phyloP scores from a whole-genome alignment of 805 yeast species.

The Kodamaea leandrae region DNA sequence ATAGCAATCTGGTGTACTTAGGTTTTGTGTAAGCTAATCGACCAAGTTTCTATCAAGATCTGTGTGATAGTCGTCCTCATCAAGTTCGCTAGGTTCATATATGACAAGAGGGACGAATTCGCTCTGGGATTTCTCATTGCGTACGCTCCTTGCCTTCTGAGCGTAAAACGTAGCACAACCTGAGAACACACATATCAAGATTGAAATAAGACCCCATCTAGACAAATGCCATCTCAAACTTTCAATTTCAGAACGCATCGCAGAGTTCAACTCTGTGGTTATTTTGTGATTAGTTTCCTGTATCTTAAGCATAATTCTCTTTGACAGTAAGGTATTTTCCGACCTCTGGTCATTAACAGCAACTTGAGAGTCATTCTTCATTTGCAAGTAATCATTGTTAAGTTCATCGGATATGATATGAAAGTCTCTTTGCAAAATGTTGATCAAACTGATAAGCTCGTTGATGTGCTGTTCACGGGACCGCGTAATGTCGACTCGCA shows the following conservation, averaged over 20 bases:
- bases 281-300: conserved; percentile 85
- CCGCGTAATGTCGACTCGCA: conserved; percentile 72
- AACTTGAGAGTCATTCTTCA: conserved; percentile 75
- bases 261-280: conserved; percentile 75
- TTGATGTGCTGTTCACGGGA: conserved; percentile 69
- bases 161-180: conserved; percentile 54
- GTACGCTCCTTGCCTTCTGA: conserved; percentile 23
- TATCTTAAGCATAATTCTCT: conserved; percentile 61
- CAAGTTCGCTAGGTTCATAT: conserved; percentile 49
- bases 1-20: not conserved
- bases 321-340: conserved; percentile 75
- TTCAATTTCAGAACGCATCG: conserved; percentile 83
- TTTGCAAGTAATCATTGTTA: conserved; percentile 54
- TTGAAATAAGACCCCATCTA: conserved; percentile 78
- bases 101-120: conserved; percentile 43
- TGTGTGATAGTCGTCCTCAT: conserved; percentile 53
- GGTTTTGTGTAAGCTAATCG: conserved; percentile 5
- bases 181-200: conserved; percentile 60
- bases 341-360: conserved; percentile 83
- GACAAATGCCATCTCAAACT: conserved; percentile 91
- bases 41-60: conserved; percentile 43
- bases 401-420: conserved; percentile 74
- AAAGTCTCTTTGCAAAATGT: conserved; percentile 68
- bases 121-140: conserved; percentile 23
- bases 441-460: conserved; percentile 62